These are phyloP conservation scores for Metschnikowia chrysomelidarum DNA, from an alignment of 805 yeast genomes.

Conservation along the genomic window DNA sequence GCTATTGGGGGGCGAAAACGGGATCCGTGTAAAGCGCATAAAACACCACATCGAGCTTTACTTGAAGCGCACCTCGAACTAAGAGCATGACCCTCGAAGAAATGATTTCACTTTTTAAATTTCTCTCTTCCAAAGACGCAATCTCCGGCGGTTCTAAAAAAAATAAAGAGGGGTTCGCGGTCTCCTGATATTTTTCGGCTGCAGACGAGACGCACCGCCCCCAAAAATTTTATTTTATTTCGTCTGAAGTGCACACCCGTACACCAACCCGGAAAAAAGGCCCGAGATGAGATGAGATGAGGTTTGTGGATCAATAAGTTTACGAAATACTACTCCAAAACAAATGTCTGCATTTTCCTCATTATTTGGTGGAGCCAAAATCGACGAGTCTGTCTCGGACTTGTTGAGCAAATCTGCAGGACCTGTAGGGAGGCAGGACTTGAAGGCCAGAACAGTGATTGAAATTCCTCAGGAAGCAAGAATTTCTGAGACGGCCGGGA, in stretches of 20 bases:
- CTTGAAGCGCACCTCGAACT: too few species aligned
- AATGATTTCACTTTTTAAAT: too few species aligned
- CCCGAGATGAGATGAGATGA: conserved; percentile 7
- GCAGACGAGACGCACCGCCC: too few species aligned
- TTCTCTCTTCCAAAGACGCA: too few species aligned
- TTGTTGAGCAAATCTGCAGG: conserved; percentile 37
- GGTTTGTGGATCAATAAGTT: neutral
- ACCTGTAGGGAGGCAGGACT: conserved; percentile 43
- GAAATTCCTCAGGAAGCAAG: conserved; percentile 19
- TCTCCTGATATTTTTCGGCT: too few species aligned
- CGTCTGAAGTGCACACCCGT: conserved; percentile 1
- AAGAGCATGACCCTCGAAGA: too few species aligned
- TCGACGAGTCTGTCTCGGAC: conserved; percentile 29
- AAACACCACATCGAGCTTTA: too few species aligned
- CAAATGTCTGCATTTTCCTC: conserved; percentile 36
- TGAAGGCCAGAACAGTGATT: conserved; percentile 32
- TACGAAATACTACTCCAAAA: neutral
- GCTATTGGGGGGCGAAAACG: too few species aligned
- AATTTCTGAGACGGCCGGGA: conserved; percentile 10
- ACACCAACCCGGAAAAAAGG: neutral
- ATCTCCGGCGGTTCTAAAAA: too few species aligned
- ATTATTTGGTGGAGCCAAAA: conserved; percentile 31
- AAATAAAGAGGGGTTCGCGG: too few species aligned
- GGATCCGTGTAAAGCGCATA: too few species aligned
- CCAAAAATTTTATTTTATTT: too few species aligned